A percentile compares a stretch with the other conserved stretches of the same genome.
phyloP scores from a whole-genome alignment of 2,329 filamentous ascomycete species.

The Fusarium chuoi region DNA sequence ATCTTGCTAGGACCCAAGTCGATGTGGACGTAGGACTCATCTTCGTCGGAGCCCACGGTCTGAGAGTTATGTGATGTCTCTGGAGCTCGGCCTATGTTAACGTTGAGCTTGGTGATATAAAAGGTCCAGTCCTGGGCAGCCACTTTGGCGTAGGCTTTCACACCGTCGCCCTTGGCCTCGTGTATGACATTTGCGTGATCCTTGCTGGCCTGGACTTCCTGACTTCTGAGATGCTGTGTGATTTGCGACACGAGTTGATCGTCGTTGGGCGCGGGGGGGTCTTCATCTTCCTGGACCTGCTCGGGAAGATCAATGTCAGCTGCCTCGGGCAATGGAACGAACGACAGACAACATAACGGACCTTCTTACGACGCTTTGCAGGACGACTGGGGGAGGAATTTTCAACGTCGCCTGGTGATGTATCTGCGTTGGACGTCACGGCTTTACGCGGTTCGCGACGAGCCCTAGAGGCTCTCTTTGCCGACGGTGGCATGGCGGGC shows the following conservation, averaged over 20 bases:
- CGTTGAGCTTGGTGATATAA: conserved; percentile 78
- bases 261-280: conserved; percentile 59
- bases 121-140: conserved; percentile 86
- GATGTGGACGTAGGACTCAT: conserved; percentile 74
- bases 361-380: conserved; percentile 73
- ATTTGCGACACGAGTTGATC: conserved; percentile 67
- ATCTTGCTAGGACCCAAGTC: conserved; percentile 88
- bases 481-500: conserved; percentile 51
- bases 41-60: conserved; percentile 57
- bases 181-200: conserved; percentile 73
- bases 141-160: conserved; percentile 84
- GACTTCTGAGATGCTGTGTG: conserved; percentile 61
- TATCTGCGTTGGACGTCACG: conserved; percentile 48
- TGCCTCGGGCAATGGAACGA: conserved; percentile 1
- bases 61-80: conserved; percentile 55
- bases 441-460: conserved; percentile 54
- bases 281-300: conserved; percentile 53
- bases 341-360: conserved; percentile 42
- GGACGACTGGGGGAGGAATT: conserved; percentile 70
- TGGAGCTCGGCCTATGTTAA: conserved; percentile 79
- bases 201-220: conserved; percentile 66
- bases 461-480: conserved; percentile 51
- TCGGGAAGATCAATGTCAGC: conserved; percentile 18
- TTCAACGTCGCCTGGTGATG: conserved; percentile 53
- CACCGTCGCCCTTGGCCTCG: conserved; percentile 68